Evolutionary conservation across 2,329 filamentous ascomycete species (phyloP), one percentile per base, ranked within the genome.

Genomic region (Fusarium veterinarium): DNA sequence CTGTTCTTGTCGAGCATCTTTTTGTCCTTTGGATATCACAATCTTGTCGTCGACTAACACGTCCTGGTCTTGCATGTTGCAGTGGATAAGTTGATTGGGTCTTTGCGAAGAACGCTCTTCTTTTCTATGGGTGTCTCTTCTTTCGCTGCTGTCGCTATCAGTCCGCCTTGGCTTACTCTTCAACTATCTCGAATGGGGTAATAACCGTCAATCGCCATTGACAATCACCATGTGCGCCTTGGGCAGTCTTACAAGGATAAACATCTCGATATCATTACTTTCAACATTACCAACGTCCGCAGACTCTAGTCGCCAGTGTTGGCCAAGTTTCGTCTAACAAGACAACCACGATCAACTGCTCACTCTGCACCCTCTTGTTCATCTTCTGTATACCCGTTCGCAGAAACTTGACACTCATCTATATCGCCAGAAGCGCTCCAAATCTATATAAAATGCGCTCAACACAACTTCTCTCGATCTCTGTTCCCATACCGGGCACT

Each of bases 401-500:
- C 33, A 30, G 30, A 38, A 42, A 37, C 14, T 19, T 35, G 17
- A 19, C 48, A 49, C 14, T 30, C 38, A 35, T 38, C 44, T 57
- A 37, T 23, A 57, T 41, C 52, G 33, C 44, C 44, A 52, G 60
- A 56, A 25, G 20, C 58, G 35, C 35, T 38, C 28, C 46, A 38
- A 19, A 63, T 42, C n/a, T 46, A 53, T 37, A 44, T 52, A 66
- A 68, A 58, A 83, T 83, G 79, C 78, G 77, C 56, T 74, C 75
- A 40, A 76, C 75, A 64, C 75, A 69, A 38, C 74, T 77, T 30
- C 77, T 86, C 68, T 79, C 78, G 60, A 81, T 85, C 41, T 78
- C 82, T 55, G 78, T 84, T 57, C 82, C 85, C 17, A 78, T 86
- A n/a, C 85, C 85, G 23, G 73, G 80, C 37, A 76, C 74, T 44